Evolutionary conservation across 371 early-diverging fungal species (phyloP).

Genomic region (Rhizopus arrhizus): DNA sequence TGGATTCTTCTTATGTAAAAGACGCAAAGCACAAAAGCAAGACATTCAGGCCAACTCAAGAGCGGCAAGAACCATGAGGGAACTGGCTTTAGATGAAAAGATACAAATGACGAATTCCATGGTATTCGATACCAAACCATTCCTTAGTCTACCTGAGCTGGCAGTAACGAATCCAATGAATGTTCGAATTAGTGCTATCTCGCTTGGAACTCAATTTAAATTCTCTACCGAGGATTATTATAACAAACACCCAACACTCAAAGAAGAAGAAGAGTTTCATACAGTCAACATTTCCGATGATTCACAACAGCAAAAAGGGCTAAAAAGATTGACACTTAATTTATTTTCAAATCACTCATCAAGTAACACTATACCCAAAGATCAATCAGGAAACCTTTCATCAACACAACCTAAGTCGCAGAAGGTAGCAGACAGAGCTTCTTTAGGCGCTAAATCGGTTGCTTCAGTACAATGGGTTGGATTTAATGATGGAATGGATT

Average conservation of each 20-base stretch:
- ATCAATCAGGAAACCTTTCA: background rate
- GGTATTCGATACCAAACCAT: background rate
- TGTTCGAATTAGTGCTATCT: background rate
- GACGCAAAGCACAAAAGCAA: too few species aligned
- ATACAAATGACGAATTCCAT: background rate
- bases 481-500: conserved; percentile 12
- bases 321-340: background rate
- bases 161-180: background rate
- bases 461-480: conserved; percentile 15
- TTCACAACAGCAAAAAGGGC: background rate
- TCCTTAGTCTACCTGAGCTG: background rate
- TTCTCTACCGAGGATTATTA: background rate
- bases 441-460: conserved; percentile 4
- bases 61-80: too few species aligned
- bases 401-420: background rate
- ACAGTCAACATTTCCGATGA: background rate
- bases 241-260: too few species aligned
- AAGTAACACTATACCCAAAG: too few species aligned
- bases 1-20: too few species aligned
- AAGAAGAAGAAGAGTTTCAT: background rate
- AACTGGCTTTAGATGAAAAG: background rate
- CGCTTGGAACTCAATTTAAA: background rate
- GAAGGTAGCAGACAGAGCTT: background rate
- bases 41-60: too few species aligned
- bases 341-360: background rate